Evolutionary conservation across 495 filamentous ascomycete genomes (phyloP).

Genomic region (Mytilinidion resinicola): DNA sequence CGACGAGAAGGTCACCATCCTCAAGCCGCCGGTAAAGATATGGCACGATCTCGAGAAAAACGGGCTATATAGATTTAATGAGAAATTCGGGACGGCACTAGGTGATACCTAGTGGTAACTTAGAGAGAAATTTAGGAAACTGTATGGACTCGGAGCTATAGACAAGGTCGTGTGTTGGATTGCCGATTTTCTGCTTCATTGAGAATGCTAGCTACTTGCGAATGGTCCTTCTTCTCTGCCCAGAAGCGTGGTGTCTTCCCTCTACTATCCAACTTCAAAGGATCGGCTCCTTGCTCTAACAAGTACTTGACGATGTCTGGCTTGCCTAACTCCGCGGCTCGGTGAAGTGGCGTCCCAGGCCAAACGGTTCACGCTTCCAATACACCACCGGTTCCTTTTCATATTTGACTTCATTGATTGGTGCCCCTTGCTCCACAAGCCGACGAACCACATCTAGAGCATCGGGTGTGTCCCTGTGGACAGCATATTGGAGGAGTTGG

Average conservation of each 20-base stretch:
- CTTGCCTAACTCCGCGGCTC: slow-evolving; percentile 4
- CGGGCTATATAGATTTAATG: too few relatives aligned
- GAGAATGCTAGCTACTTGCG: slow-evolving; percentile 4
- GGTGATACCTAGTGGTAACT: too few relatives aligned
- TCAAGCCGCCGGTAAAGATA: too few relatives aligned
- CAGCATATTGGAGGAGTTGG: background rate
- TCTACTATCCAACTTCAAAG: slow-evolving; percentile 2
- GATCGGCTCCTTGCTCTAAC: slow-evolving; percentile 2
- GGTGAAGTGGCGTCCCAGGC: slow-evolving; percentile 4
- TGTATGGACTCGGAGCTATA: too few relatives aligned
- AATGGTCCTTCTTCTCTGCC: background rate
- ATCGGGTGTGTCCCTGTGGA: background rate
- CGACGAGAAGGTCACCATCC: too few relatives aligned
- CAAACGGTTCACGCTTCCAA: slow-evolving; percentile 1
- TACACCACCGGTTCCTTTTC: background rate
- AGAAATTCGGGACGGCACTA: too few relatives aligned
- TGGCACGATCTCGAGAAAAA: too few relatives aligned
- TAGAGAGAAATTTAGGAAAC: too few relatives aligned
- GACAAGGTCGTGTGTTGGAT: background rate
- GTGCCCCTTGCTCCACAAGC: background rate
- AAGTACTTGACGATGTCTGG: slow-evolving; percentile 6
- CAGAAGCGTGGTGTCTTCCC: slow-evolving; percentile 3
- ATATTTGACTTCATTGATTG: slow-evolving; percentile 2
- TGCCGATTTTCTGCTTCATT: slow-evolving; percentile 2
- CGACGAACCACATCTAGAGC: background rate